A percentile compares a stretch with the other conserved stretches of the same genome.
phyloP scores from a whole-genome alignment of 1,284 basidiomycete genomes.

The Leucoagaricus sp. region DNA sequence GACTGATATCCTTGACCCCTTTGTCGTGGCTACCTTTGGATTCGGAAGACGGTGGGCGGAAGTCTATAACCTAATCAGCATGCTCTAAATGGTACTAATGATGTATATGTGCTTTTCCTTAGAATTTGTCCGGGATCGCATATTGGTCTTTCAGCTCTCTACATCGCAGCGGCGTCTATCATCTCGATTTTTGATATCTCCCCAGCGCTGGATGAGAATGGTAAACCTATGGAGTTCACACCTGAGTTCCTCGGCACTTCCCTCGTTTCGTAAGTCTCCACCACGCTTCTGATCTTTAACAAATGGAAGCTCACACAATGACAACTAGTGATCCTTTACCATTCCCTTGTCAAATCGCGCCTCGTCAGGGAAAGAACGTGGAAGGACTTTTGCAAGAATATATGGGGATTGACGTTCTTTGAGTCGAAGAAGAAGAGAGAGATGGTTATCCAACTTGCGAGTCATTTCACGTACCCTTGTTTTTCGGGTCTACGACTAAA shows the following conservation, averaged over 20 bases:
- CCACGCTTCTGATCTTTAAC: not conserved
- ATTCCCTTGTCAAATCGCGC: slow-evolving; percentile 7
- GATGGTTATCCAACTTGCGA: too few relatives aligned
- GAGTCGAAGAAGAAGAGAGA: too few relatives aligned
- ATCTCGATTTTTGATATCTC: slow-evolving; percentile 12
- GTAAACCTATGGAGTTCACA: slow-evolving; percentile 25
- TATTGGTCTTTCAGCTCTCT: slow-evolving; percentile 3
- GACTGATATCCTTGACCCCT: slow-evolving; percentile 3
- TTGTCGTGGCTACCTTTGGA: slow-evolving; percentile 9
- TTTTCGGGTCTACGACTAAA: too few relatives aligned
- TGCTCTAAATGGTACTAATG: too few relatives aligned
- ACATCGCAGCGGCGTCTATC: slow-evolving; percentile 1
- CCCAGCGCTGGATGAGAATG: slow-evolving; percentile 16
- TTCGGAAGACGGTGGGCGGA: slow-evolving; percentile 16
- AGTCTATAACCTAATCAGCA: not conserved
- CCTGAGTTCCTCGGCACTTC: not conserved
- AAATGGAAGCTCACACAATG: not conserved
- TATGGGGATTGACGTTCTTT: not conserved
- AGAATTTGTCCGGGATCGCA: slow-evolving; percentile 15
- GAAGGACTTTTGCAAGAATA: slow-evolving; percentile 6
- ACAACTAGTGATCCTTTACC: not conserved
- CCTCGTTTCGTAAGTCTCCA: not conserved
- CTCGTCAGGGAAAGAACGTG: slow-evolving; percentile 5
- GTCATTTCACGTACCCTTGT: too few relatives aligned
- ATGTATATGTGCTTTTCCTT: too few relatives aligned